Conservation (phyloP, 306 rosid genomes). For the Prunus persica region Prunus_persica_NCBIv2 NC_034009.1:41577501-41578000, state of each 20-base stretch:
- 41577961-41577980: slow-evolving; percentile 72
- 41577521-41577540: neutral
- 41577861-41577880: slow-evolving; percentile 55
- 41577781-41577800: slow-evolving; percentile 65
- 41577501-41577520: neutral
- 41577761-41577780: slow-evolving; percentile 35
- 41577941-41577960: slow-evolving; percentile 48
- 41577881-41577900: slow-evolving; percentile 56
- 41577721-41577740: slow-evolving; percentile 46
- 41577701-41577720: slow-evolving; percentile 36
- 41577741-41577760: slow-evolving; percentile 30
- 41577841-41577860: slow-evolving; percentile 55
- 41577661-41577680: slow-evolving; percentile 52
- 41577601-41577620: slow-evolving; percentile 50
- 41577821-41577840: slow-evolving; percentile 43
- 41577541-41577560: neutral
- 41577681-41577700: slow-evolving; percentile 69
- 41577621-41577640: slow-evolving; percentile 35
- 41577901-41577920: slow-evolving; percentile 36
- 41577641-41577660: slow-evolving; percentile 41
- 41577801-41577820: slow-evolving; percentile 73
- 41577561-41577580: neutral
- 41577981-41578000: slow-evolving; percentile 69
- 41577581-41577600: slow-evolving; percentile 9
- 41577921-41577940: slow-evolving; percentile 70